Base-by-base conservation (phyloP, 73 alveolate genomes). In the Paramecium bursaria region DNA sequence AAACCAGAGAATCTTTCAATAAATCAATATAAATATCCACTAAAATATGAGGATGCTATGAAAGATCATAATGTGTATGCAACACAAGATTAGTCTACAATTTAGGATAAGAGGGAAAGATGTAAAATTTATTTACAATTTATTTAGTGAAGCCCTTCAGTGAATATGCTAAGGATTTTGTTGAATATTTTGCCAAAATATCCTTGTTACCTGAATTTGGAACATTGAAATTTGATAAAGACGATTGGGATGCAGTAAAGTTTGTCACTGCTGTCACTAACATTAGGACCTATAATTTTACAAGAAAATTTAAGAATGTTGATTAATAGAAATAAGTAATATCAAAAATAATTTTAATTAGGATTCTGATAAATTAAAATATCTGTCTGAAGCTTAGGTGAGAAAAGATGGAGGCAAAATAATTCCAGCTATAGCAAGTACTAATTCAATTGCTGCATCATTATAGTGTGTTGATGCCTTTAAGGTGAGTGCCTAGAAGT, bases 351-450 rank as follows among this genome's bases (percentile, higher is more conserved):
- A 53, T 19, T 27, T 15, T 3, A 5, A 53, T 0, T n/a, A 53
- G 25, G 46, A 14, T 15, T 27, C 14, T 11, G 75, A 77, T 52
- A 77, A 77, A 44, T n/a, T 74, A 50, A 73, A 19, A 46, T 88
- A 17, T 23, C 52, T 55, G 35, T 55, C 61, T 90, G 92, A 85
- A 67, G 94, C 30, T 57, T 90, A 85, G 82, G 91, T 94, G 15
- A 94, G 95, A 74, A 92, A 93, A 75, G 91, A 94, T 75, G 99
- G 98, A 30, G 99, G 99, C 13, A 96, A 92, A 57, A 96, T 96
- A 35, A 91, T 96, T 9, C 98, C 99, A 3, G 99, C 99, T n/a
- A 93, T 96, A 39, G 96, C 98, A 14, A 91, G 94, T 73, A 89
- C 98, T 1, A 94, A 96, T 87, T 93, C 94, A 14, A 75, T 96